phyloP scores from a whole-genome alignment of 2,329 filamentous ascomycete species.

The Aspergillus japonicus region DNA sequence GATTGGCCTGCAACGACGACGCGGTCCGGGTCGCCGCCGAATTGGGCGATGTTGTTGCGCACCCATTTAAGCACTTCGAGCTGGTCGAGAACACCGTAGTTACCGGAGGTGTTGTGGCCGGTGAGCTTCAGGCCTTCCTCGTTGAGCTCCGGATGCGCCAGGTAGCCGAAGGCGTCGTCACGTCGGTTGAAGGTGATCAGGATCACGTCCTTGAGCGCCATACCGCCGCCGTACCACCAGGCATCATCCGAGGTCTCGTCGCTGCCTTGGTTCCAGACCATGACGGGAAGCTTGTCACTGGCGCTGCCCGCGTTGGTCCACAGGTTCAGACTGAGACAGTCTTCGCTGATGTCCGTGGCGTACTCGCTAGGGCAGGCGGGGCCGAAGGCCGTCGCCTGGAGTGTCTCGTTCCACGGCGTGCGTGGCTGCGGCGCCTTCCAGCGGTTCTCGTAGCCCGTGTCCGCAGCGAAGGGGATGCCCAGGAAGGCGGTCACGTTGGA shows the following conservation, averaged over 20 bases:
- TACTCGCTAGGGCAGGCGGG: slow-evolving; percentile 21
- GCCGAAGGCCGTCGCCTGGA: slow-evolving; percentile 23
- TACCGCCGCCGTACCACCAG: slow-evolving; percentile 30
- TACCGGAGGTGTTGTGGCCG: slow-evolving; percentile 27
- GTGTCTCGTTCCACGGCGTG: slow-evolving; percentile 22
- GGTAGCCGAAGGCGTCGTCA: slow-evolving; percentile 29
- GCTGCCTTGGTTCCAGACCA: slow-evolving; percentile 32
- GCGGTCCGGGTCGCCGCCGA: slow-evolving; percentile 52
- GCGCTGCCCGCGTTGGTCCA: slow-evolving; percentile 27
- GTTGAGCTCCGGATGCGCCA: slow-evolving; percentile 25
- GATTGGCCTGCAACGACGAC: slow-evolving; percentile 45
- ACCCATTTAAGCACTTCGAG: slow-evolving; percentile 58
- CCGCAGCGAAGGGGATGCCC: slow-evolving; percentile 28
- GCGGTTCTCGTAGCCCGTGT: slow-evolving; percentile 28
- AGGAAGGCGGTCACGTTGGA: slow-evolving; percentile 25
- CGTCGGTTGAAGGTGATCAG: slow-evolving; percentile 31
- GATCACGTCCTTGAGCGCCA: slow-evolving; percentile 30
- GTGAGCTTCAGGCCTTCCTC: slow-evolving; percentile 13
- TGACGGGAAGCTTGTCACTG: slow-evolving; percentile 27
- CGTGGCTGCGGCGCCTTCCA: slow-evolving; percentile 28
- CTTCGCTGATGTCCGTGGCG: slow-evolving; percentile 20
- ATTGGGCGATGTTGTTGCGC: slow-evolving; percentile 50
- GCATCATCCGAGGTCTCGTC: slow-evolving; percentile 26
- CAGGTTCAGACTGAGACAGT: slow-evolving; percentile 35
- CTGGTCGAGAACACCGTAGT: slow-evolving; percentile 51